Evolutionary conservation across 257 asterid species (phyloP), one percentile per base, ranked within the genome.

Genomic region (Nicotiana benthamiana): DNA sequence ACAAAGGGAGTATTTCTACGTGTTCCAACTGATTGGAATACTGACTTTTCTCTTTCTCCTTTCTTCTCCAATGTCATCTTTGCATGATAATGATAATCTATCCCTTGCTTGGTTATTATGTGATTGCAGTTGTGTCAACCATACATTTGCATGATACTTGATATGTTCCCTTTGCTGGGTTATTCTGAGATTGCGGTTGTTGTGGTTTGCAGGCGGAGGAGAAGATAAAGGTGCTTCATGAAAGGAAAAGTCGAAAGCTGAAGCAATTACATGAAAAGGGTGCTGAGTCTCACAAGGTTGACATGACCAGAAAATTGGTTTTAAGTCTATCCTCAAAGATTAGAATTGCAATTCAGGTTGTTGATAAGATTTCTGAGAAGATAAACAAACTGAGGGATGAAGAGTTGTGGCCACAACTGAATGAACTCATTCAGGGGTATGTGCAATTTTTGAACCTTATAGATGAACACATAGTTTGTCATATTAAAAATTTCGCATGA

Each of bases 331-430:
- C 98, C 79, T 91, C 99, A 68, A 96, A 91, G 85, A 92, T 96
- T 27, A 87, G 89, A 84, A 92, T 96, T 59, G 93, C 98, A n/a
- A 95, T 95, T 85, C 98, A 95, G 87, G 92, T 92, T 12, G 99
- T 93, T 68, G 99, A 95, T 89, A 93, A 89, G 87, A 89, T 93
- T 79, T 95, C 99, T 11, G 96, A 87, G 89, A 92, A 85, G 92
- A 93, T 95, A 83, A 92, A 92, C 86, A 86, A 20, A 72, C 82
- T 95, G 92, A 92, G 99, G 84, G 99, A 95, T 51, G 94, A 93
- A 54, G 99, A 93, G 64, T 84, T 93, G 84, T 95, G 99, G 99
- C 98, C 97, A n/a, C 97, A 91, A 86, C 91, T 93, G 61, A 91
- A 89, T 77, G 97, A 92, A 80, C 89, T 92, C 82, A 90, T 93